Evolutionary conservation across 345 rosid species (phyloP).

Genomic region (Combretum micranthum): DNA sequence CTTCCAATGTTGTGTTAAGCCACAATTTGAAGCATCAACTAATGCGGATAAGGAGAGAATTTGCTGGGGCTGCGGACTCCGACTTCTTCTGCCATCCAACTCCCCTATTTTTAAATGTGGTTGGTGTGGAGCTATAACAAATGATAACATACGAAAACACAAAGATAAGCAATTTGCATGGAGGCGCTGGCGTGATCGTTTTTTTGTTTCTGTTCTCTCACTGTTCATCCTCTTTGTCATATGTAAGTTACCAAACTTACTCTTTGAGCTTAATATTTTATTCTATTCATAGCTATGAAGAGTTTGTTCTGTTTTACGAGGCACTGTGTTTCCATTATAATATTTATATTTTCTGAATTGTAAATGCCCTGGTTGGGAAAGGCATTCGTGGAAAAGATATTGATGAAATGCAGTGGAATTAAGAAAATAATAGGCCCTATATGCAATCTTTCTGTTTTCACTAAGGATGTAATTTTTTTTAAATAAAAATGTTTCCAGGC

Average conservation of each 20-base stretch:
- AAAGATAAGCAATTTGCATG: slow-evolving; percentile 50
- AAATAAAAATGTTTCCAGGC: too few species aligned
- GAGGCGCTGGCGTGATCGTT: slow-evolving; percentile 82
- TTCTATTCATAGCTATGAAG: background rate
- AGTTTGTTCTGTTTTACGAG: too few species aligned
- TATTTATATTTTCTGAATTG: too few species aligned
- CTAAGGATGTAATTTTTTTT: too few species aligned
- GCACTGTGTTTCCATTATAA: too few species aligned
- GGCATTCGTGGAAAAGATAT: too few species aligned
- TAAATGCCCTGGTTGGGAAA: too few species aligned
- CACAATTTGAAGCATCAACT: slow-evolving; percentile 37
- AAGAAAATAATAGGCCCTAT: too few species aligned
- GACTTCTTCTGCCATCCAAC: slow-evolving; percentile 59
- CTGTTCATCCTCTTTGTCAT: slow-evolving; percentile 69
- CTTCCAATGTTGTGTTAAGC: slow-evolving; percentile 24
- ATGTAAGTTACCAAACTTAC: slow-evolving; percentile 39
- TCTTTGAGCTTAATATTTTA: background rate
- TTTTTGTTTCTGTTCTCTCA: slow-evolving; percentile 52
- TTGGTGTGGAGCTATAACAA: slow-evolving; percentile 96
- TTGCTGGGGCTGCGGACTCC: slow-evolving; percentile 97
- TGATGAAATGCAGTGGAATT: too few species aligned
- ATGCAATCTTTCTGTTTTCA: too few species aligned
- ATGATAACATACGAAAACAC: slow-evolving; percentile 31
- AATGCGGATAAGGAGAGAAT: slow-evolving; percentile 47
- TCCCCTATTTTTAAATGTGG: slow-evolving; percentile 74